These are phyloP conservation scores for Sindora glabra DNA, from an alignment of 306 rosid genomes.

Conservation along the genomic window DNA sequence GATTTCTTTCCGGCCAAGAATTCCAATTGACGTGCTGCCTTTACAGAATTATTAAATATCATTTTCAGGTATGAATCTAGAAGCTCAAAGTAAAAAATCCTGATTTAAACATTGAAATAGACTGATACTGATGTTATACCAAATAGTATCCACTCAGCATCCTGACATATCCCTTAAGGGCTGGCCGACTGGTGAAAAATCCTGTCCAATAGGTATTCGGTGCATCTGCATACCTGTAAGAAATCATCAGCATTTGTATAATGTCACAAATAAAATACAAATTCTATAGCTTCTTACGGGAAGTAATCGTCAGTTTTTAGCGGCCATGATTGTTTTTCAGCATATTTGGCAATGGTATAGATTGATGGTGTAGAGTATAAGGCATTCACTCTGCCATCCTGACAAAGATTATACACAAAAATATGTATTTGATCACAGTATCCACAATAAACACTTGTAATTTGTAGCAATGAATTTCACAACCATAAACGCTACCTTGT, in stretches of 20 bases:
- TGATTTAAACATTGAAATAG: neutral
- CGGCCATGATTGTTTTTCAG: slow-evolving; percentile 77
- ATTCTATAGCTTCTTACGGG: slow-evolving; percentile 46
- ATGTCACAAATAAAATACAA: neutral
- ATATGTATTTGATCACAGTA: slow-evolving; percentile 12
- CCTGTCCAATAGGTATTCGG: slow-evolving; percentile 82
- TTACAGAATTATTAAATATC: slow-evolving; percentile 2
- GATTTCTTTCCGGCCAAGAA: slow-evolving; percentile 45
- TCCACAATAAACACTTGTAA: neutral
- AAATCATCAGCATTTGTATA: slow-evolving; percentile 9
- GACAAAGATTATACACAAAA: slow-evolving; percentile 13
- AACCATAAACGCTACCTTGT: slow-evolving; percentile 38
- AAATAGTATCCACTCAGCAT: slow-evolving; percentile 68
- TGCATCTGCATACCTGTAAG: slow-evolving; percentile 68
- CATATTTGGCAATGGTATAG: slow-evolving; percentile 70
- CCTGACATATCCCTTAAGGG: slow-evolving; percentile 69
- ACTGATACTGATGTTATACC: slow-evolving; percentile 37
- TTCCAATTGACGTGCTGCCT: slow-evolving; percentile 81
- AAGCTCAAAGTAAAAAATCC: neutral
- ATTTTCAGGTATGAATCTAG: neutral
- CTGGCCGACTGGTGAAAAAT: slow-evolving; percentile 69
- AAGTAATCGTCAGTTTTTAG: slow-evolving; percentile 83
- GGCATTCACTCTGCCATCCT: slow-evolving; percentile 89
- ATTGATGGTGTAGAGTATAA: slow-evolving; percentile 89
- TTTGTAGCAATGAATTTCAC: neutral